These are phyloP conservation scores for Penicillium coprophilum DNA, from an alignment of 495 filamentous ascomycete species.

Conservation along the genomic window DNA sequence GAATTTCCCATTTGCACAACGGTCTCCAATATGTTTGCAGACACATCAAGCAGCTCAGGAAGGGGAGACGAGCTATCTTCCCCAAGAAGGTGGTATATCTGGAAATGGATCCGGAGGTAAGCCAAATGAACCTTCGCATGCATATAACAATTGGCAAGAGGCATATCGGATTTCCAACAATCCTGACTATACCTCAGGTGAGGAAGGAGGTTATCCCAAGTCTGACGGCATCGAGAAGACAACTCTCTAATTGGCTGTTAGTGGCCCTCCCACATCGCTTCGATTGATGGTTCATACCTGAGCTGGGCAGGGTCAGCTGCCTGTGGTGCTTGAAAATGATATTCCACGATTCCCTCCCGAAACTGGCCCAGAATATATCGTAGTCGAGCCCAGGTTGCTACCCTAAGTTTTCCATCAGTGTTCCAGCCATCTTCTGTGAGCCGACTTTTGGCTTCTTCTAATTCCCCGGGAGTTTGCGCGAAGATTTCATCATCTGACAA, in stretches of 20 bases:
- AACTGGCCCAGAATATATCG: slow-evolving; percentile 21
- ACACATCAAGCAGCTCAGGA: slow-evolving; percentile 19
- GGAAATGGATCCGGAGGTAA: slow-evolving; percentile 24
- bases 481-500: slow-evolving; percentile 19
- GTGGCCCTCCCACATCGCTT: slow-evolving; percentile 1
- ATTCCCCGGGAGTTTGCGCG: slow-evolving; percentile 1
- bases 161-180: slow-evolving; percentile 21
- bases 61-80: slow-evolving; percentile 5
- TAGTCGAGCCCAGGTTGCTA: slow-evolving; percentile 22
- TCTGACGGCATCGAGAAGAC: slow-evolving; percentile 14
- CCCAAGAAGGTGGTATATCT: slow-evolving; percentile 20
- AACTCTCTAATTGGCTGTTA: slow-evolving; percentile 14
- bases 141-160: slow-evolving; percentile 15
- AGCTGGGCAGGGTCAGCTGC: slow-evolving; percentile 13
- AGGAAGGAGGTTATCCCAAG: slow-evolving; percentile 17
- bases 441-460: slow-evolving; percentile 7
- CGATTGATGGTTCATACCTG: slow-evolving; percentile 12
- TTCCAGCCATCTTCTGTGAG: slow-evolving; percentile 20
- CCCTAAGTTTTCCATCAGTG: slow-evolving; percentile 14
- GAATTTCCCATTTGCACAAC: slow-evolving; percentile 20
- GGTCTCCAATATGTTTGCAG: slow-evolving; percentile 21
- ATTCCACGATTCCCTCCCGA: slow-evolving; percentile 24
- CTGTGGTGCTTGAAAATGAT: slow-evolving; percentile 17
- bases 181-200: slow-evolving; percentile 17
- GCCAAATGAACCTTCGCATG: slow-evolving; percentile 21